Percentiles rank a stretch among this genome's conserved stretches.
phyloP scores from a whole-genome alignment of 305 asterid genomes.

The Rubia occidens region DNA sequence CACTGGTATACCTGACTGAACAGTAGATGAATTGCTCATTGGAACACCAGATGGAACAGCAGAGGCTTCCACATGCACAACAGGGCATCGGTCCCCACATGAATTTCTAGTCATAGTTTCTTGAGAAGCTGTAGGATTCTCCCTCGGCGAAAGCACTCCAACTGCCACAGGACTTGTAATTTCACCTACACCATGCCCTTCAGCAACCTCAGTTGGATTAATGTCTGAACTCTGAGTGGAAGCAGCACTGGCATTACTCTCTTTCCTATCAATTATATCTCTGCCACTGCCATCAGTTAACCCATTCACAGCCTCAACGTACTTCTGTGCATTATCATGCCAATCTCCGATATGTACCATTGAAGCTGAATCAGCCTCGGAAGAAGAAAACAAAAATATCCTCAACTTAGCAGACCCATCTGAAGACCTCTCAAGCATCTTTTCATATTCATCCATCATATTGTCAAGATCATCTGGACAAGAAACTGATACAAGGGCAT shows the following conservation, averaged over 20 bases:
- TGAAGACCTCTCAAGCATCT: conserved; percentile 56
- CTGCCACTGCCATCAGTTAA: conserved; percentile 36
- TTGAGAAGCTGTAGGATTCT: conserved; percentile 29
- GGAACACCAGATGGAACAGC: conserved; percentile 31
- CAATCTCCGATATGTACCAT: conserved; percentile 40
- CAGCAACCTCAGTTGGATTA: conserved; percentile 55
- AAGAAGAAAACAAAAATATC: conserved; percentile 73
- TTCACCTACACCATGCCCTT: conserved; percentile 38
- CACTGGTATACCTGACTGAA: conserved; percentile 33
- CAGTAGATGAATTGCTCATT: conserved; percentile 22
- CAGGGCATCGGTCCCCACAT: conserved; percentile 28
- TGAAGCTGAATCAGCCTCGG: conserved; percentile 51
- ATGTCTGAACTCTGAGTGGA: conserved; percentile 62
- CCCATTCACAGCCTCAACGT: conserved; percentile 92
- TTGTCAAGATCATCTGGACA: conserved; percentile 90
- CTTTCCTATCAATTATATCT: conserved; percentile 53
- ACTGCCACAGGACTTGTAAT: conserved; percentile 35
- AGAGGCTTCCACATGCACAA: conserved; percentile 19
- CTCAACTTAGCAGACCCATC: conserved; percentile 87
- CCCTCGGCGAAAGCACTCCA: conserved; percentile 41
- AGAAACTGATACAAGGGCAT: conserved; percentile 87
- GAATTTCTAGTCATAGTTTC: conserved; percentile 36
- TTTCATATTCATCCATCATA: conserved; percentile 97
- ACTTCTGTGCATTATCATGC: conserved; percentile 68
- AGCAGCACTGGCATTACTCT: conserved; percentile 56